These are phyloP conservation scores for Starmera dryadoides DNA, from an alignment of 805 yeast species.

Conservation along the genomic window DNA sequence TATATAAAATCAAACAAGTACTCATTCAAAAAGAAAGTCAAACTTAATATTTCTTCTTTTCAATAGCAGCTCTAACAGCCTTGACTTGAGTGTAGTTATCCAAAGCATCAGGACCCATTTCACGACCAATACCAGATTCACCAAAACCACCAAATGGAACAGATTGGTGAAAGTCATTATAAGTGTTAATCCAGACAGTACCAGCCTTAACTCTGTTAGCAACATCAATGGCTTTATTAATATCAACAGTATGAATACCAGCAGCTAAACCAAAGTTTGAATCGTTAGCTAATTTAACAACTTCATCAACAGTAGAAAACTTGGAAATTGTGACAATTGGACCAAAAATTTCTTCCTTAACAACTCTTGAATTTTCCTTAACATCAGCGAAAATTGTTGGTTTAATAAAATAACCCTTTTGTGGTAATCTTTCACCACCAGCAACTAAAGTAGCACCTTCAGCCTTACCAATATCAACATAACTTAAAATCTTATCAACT, in stretches of 20 bases:
- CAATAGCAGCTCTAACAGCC: constrained; percentile 54
- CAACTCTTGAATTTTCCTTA: constrained; percentile 58
- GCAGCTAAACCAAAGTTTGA: constrained; percentile 85
- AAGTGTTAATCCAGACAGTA: constrained; percentile 86
- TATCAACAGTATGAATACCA: constrained; percentile 74
- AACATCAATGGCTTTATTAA: constrained; percentile 70
- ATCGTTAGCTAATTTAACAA: constrained; percentile 69
- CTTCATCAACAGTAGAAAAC: constrained; percentile 80
- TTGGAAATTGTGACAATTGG: constrained; percentile 84
- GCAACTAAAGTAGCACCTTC: constrained; percentile 77
- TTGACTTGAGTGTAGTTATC: constrained; percentile 81
- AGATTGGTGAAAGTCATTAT: constrained; percentile 79
- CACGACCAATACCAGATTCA: constrained; percentile 89
- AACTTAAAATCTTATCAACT: constrained; percentile 67
- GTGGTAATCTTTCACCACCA: constrained; percentile 60
- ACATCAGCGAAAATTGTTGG: constrained; percentile 77
- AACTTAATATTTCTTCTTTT: constrained; percentile 9
- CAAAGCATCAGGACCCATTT: constrained; percentile 84
- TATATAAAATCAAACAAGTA: too few relatives aligned
- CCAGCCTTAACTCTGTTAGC: constrained; percentile 77
- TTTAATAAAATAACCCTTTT: constrained; percentile 59
- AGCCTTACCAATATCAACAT: constrained; percentile 66
- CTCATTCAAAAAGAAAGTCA: too few relatives aligned
- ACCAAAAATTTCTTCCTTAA: constrained; percentile 79
- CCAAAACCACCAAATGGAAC: constrained; percentile 94